A percentile compares a stretch with the other conserved stretches of the same genome.
Evolutionary conservation across 257 asterid genomes (phyloP).

Genomic region (Paulownia fortunei): DNA sequence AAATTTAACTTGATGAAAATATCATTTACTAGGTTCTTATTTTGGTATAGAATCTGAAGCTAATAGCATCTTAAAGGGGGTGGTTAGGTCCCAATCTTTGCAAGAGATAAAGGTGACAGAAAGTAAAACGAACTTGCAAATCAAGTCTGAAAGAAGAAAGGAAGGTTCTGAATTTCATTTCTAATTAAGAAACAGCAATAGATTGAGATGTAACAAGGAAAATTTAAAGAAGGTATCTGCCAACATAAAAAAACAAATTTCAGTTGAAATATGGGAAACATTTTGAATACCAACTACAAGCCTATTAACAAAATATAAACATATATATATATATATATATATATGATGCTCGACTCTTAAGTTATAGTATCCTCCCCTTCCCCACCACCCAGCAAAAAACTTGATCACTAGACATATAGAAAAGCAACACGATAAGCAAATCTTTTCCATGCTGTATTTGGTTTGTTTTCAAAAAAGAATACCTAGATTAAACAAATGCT

Average conservation of each 20-base stretch:
- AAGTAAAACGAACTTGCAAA: neutral
- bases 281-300: no score
- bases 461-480: neutral
- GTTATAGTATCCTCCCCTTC: no score
- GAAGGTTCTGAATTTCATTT: neutral
- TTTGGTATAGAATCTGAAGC: neutral
- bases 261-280: no score
- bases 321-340: no score
- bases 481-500: neutral
- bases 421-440: neutral
- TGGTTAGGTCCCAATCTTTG: neutral
- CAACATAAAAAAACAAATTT: no score
- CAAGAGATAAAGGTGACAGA: neutral
- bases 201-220: neutral
- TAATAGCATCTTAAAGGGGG: neutral
- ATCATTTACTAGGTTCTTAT: no score
- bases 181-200: no score
- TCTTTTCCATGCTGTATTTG: no score
- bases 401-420: no score
- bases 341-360: no score
- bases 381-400: no score
- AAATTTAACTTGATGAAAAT: neutral
- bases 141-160: neutral
- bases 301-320: no score
- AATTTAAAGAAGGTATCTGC: neutral